A percentile compares a stretch with the other conserved stretches of the same genome.
Evolutionary conservation across 345 rosid species (phyloP).

Genomic region (Citrus reticulata): DNA sequence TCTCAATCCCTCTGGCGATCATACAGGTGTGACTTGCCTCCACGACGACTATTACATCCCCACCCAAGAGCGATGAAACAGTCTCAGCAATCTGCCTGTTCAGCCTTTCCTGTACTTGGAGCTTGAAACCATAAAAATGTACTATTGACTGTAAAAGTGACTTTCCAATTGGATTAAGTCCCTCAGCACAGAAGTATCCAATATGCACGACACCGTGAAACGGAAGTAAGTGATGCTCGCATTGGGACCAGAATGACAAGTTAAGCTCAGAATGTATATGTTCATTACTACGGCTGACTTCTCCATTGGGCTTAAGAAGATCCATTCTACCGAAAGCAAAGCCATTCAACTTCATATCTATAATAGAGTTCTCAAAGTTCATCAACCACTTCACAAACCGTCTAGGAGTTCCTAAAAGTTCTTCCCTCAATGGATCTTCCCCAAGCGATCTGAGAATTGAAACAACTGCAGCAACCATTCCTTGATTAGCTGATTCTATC

Average conservation of each 20-base stretch:
- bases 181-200: slow-evolving; percentile 60
- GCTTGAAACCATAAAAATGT: slow-evolving; percentile 87
- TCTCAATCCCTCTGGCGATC: slow-evolving; percentile 94
- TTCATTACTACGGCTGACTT: slow-evolving; percentile 23
- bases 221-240: slow-evolving; percentile 98
- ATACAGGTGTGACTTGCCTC: slow-evolving; percentile 92
- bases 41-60: slow-evolving; percentile 84
- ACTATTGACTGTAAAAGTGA: slow-evolving; percentile 69
- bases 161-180: slow-evolving; percentile 39
- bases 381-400: slow-evolving; percentile 76
- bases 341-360: slow-evolving; percentile 61
- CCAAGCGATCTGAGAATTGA: slow-evolving; percentile 74
- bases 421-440: slow-evolving; percentile 86
- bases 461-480: slow-evolving; percentile 64
- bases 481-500: slow-evolving; percentile 36
- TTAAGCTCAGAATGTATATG: slow-evolving; percentile 61
- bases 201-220: slow-evolving; percentile 88
- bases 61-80: slow-evolving; percentile 59
- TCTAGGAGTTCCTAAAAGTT: slow-evolving; percentile 73
- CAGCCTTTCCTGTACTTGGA: slow-evolving; percentile 97
- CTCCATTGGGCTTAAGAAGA: slow-evolving; percentile 30
- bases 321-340: slow-evolving; percentile 28
- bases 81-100: slow-evolving; percentile 89
- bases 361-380: slow-evolving; percentile 66
- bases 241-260: slow-evolving; percentile 81